Base-by-base conservation (phyloP, 2,329 filamentous ascomycete genomes). In the Mariannaea elegans region DNA sequence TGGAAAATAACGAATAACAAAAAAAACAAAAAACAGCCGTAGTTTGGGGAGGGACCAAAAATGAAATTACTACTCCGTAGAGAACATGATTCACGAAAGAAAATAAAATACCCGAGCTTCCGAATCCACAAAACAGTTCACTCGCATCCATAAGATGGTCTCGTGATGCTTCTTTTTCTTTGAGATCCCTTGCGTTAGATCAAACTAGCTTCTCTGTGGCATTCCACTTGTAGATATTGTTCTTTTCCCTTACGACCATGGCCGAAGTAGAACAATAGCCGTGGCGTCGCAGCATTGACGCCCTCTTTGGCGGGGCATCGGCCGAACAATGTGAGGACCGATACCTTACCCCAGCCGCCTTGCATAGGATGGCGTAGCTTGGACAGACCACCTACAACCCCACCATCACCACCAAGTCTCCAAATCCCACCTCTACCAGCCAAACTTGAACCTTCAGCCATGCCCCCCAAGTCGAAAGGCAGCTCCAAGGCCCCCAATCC, bases 401-500 rank as follows among this genome's bases (percentile, higher is more conserved):
- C 68, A 68, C 68, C 68, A 70, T 67, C 65, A 54, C 50, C 61
- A 44, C 41, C 41, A 24, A 59, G 63, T 60, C 55, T 67, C 63
- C 65, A 69, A 60, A 59, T 63, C 56, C 46, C 49, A 55, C 32
- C 59, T 46, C 57, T 50, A 62, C 36, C 49, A 55, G 48, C 36
- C 42, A 18, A 55, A 55, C 24, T 34, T 55, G 45, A 29, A 34
- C 50, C 56, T 56, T 48, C 52, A 63, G 64, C 70, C 67, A 77
- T 77, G 75, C 75, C 75, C 62, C 73, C 74, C 64, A 77, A 77
- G 68, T 62, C 72, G 64, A 77, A 77, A 72, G 67, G 63, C 65
- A 71, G 69, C 68, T 72, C 71, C 65, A 76, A 76, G 69, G 69
- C 68, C 63, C 55, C 65, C 21, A 59, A 49, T 54, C 53, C 65